Percentiles rank a stretch among this genome's conserved stretches.
Conservation (phyloP, 1,139 yeast genomes). For the Hemisphaericaspora xylanilytica region DNA sequence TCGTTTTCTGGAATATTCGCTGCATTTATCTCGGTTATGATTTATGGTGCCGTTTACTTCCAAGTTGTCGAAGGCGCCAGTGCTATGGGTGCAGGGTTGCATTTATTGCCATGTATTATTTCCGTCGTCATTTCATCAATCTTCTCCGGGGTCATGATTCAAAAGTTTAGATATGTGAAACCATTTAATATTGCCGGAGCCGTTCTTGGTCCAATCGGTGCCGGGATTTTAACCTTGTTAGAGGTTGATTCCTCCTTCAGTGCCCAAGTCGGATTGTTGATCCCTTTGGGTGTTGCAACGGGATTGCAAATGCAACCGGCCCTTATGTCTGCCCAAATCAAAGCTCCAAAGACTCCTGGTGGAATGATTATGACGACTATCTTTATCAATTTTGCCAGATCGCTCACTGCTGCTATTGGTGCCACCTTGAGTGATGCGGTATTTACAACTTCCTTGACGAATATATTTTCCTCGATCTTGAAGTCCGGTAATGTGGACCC, state of each 20-base stretch:
- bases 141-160: slow-evolving; percentile 27
- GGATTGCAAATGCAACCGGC: slow-evolving; percentile 33
- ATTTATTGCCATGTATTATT: slow-evolving; percentile 37
- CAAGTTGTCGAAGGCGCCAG: slow-evolving; percentile 33
- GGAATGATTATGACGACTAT: slow-evolving; percentile 38
- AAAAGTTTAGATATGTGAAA: slow-evolving; percentile 31
- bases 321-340: slow-evolving; percentile 29
- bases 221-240: slow-evolving; percentile 32
- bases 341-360: slow-evolving; percentile 39
- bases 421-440: slow-evolving; percentile 34
- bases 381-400: slow-evolving; percentile 29
- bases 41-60: slow-evolving; percentile 36
- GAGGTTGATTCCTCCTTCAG: slow-evolving; percentile 28
- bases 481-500: slow-evolving; percentile 12
- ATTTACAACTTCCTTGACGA: slow-evolving; percentile 29
- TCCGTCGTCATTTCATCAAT: slow-evolving; percentile 33
- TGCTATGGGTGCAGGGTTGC: slow-evolving; percentile 40
- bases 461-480: slow-evolving; percentile 9
- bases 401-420: slow-evolving; percentile 30
- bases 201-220: slow-evolving; percentile 30
- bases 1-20: slow-evolving; percentile 23
- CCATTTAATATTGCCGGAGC: slow-evolving; percentile 28
- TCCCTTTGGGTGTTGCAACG: slow-evolving; percentile 29
- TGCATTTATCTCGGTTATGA: slow-evolving; percentile 24
- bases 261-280: slow-evolving; percentile 34